Evolutionary conservation across 768 basidiomycete species (phyloP), one percentile per base, ranked within the genome.

Genomic region (Baorangia bicolor): DNA sequence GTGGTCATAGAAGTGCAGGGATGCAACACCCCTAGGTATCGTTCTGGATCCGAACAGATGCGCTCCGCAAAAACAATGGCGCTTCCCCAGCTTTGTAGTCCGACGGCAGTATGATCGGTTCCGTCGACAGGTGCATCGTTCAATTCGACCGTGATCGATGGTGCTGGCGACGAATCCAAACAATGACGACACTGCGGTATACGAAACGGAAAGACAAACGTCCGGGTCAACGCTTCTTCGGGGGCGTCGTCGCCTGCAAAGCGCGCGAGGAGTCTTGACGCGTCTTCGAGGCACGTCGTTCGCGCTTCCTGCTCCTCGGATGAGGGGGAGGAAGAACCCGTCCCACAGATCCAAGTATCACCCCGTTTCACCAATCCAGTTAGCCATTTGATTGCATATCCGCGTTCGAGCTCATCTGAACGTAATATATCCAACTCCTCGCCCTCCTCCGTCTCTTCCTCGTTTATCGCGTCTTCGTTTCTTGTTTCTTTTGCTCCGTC

Each of bases 71-170:
- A 77, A 34, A 90, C 70, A 64, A 91, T 87, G 18, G 85, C 81
- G 62, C 87, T 86, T 10, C 84, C 90, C 91, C 92, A 93, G 64
- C 88, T 92, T 69, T 93, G 91, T 41, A 93, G 73, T 1, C 92
- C 90, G 31, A 92, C 90, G 18, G 84, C 85, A 11, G 88, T 90
- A 67, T 92, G 86, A 65, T 92, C 90, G 14, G 79, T 76, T 31
- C 71, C 74, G 27, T 81, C 75, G 38, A 90, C 73, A 1, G 86
- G 81, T 1, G 83, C 88, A 62, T 92, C 90, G 64, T 87, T 87
- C 33, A 92, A 75, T 68, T 86, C 78, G 47, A 88, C 76, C 18
- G 68, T 63, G 41, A 87, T 69, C 30, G 55, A 44, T 18, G 37
- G 12, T 30, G 34, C 14, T 1, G 14, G 10, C 3, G 25, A 21